Percentiles rank a stretch among this genome's conserved stretches.
phyloP scores from a whole-genome alignment of 495 filamentous ascomycete genomes.

The Patellaria atrata region DNA sequence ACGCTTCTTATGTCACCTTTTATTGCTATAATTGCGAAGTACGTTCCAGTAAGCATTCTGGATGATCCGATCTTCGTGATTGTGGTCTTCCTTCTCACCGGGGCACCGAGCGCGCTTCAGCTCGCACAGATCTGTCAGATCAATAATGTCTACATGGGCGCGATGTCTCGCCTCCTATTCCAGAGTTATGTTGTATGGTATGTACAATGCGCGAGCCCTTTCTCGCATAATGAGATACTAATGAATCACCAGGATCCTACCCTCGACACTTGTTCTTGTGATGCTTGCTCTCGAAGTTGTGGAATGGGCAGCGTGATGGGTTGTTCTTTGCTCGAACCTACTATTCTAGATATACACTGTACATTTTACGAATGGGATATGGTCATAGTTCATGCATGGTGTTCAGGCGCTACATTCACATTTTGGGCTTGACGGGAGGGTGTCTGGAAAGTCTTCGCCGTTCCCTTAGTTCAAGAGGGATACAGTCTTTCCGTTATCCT shows the following conservation, averaged over 20 bases:
- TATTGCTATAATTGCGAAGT: conserved; percentile 81
- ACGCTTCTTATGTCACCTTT: conserved; percentile 89
- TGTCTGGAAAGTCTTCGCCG: no score
- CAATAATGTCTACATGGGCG: conserved; percentile 85
- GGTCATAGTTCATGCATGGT: no score
- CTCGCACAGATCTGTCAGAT: conserved; percentile 97
- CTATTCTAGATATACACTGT: no score
- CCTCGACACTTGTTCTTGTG: conserved; percentile 80
- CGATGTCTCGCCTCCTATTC: conserved; percentile 86
- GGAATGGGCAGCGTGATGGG: conserved; percentile 52
- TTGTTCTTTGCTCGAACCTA: no score
- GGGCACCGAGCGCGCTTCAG: conserved; percentile 87
- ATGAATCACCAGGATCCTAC: conserved; percentile 58
- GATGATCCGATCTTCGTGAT: conserved; percentile 97
- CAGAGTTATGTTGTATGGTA: conserved; percentile 96
- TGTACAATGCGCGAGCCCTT: conserved; percentile 7
- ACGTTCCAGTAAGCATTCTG: conserved; percentile 79
- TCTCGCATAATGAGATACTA: conserved; percentile 14
- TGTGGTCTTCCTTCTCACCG: conserved; percentile 90
- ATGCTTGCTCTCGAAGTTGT: conserved; percentile 86
- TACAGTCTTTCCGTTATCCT: no score
- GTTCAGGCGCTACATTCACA: no score
- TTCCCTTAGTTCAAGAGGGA: no score
- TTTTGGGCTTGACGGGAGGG: no score
- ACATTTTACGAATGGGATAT: no score